Conservation (phyloP, 2,329 filamentous ascomycete species). For the Fusarium verticillioides region DNA sequence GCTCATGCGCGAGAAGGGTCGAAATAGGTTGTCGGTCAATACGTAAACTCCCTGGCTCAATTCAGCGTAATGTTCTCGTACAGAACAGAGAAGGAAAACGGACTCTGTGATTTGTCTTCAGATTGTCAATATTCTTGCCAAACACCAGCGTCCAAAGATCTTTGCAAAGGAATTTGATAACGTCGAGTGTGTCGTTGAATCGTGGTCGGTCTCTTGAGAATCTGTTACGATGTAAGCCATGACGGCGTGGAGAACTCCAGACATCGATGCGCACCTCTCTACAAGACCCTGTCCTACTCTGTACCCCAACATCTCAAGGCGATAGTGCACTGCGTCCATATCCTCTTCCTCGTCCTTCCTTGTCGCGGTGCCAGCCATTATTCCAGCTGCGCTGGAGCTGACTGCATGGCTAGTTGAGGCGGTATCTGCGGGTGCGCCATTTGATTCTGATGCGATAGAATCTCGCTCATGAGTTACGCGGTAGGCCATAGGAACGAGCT, state of each 20-base stretch:
- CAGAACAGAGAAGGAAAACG: slow-evolving; percentile 31
- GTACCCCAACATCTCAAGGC: slow-evolving; percentile 87
- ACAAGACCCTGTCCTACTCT: slow-evolving; percentile 91
- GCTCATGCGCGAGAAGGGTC: slow-evolving; percentile 89
- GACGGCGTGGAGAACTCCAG: neutral
- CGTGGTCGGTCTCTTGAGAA: slow-evolving; percentile 87
- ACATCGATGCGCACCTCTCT: slow-evolving; percentile 71
- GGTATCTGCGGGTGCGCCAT: slow-evolving; percentile 31
- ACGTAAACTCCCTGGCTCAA: slow-evolving; percentile 85
- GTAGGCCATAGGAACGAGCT: slow-evolving; percentile 94
- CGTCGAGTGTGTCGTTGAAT: slow-evolving; percentile 91
- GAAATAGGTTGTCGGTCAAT: slow-evolving; percentile 91
- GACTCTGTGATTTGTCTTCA: slow-evolving; percentile 96
- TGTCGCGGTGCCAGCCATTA: slow-evolving; percentile 38
- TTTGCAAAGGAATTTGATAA: slow-evolving; percentile 99
- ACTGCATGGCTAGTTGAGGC: slow-evolving; percentile 38
- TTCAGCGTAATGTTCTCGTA: slow-evolving; percentile 4
- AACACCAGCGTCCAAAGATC: slow-evolving; percentile 96
- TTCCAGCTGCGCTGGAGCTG: slow-evolving; percentile 42
- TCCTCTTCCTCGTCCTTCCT: slow-evolving; percentile 78
- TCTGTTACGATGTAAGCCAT: slow-evolving; percentile 61
- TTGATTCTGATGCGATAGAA: slow-evolving; percentile 53
- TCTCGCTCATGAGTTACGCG: slow-evolving; percentile 82
- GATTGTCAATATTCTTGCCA: slow-evolving; percentile 96
- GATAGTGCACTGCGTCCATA: slow-evolving; percentile 84